phyloP scores from a whole-genome alignment of 139 green algal genomes.

The Tetraselmis striata region DNA sequence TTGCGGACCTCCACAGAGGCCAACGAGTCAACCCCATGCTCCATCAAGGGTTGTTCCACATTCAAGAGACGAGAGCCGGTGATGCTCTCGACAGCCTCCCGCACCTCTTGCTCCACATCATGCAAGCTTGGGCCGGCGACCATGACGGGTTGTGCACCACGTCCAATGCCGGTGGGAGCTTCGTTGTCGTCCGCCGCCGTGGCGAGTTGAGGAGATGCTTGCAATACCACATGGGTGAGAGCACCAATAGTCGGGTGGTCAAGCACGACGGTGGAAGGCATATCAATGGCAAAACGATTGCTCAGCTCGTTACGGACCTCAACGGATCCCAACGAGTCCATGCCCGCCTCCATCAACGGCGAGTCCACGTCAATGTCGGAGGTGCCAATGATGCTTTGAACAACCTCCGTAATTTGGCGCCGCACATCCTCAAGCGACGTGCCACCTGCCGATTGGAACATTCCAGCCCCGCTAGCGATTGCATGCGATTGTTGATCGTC shows the following conservation, averaged over 20 bases:
- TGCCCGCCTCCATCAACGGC: conserved; percentile 26
- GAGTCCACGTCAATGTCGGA: neutral
- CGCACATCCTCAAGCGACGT: neutral
- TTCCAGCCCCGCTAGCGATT: neutral
- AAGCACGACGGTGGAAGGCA: conserved; percentile 24
- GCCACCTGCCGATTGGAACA: neutral
- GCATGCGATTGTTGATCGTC: neutral
- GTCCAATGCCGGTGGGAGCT: neutral
- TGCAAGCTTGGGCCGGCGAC: neutral
- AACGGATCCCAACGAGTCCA: conserved; percentile 42
- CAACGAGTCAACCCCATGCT: conserved; percentile 24
- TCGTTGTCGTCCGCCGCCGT: conserved; percentile 9
- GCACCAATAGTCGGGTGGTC: conserved; percentile 33
- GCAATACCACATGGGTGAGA: neutral
- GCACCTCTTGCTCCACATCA: neutral
- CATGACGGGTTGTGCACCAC: neutral
- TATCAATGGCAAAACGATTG: conserved; percentile 5
- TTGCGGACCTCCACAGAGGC: conserved; percentile 62
- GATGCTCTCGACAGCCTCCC: neutral
- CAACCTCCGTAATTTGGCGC: neutral
- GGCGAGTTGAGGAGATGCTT: neutral
- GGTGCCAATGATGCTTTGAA: conserved; percentile 4
- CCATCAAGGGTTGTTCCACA: conserved; percentile 18
- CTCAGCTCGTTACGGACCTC: conserved; percentile 67
- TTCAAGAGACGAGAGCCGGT: neutral